Conservation (phyloP, 2,329 filamentous ascomycete genomes). For the Anisogramma anomala region DNA sequence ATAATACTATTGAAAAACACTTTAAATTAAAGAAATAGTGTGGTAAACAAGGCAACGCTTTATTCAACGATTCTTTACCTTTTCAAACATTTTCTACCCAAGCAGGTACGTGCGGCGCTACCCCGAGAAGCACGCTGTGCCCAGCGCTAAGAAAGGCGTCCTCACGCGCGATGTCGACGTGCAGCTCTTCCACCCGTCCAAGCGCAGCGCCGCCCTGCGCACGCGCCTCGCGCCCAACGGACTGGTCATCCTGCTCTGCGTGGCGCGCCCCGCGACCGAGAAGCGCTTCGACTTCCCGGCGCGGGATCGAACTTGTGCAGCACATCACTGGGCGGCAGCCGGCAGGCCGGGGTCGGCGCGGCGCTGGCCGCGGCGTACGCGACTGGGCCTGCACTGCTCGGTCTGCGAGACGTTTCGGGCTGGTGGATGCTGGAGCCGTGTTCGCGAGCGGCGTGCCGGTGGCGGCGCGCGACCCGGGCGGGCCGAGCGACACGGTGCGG, state of each 20-base stretch:
- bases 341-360: conserved; percentile 49
- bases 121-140: conserved; percentile 45
- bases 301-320: conserved; percentile 49
- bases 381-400: conserved; percentile 59
- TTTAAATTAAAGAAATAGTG: too few relatives aligned
- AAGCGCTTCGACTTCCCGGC: conserved; percentile 61
- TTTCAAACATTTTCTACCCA: conserved; percentile 60
- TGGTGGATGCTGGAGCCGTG: conserved; percentile 58
- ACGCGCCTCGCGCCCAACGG: conserved; percentile 45
- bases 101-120: conserved; percentile 52
- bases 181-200: conserved; percentile 44
- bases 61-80: too few relatives aligned
- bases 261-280: conserved; percentile 56
- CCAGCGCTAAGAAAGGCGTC: conserved; percentile 43
- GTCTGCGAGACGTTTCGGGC: conserved; percentile 61
- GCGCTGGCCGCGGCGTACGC: conserved; percentile 56
- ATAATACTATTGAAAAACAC: conserved; percentile 58
- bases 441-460: conserved; percentile 63
- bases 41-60: too few relatives aligned
- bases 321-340: conserved; percentile 58
- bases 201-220: conserved; percentile 40
- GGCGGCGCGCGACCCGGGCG: conserved; percentile 56
- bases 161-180: conserved; percentile 56
- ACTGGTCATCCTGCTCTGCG: conserved; percentile 54
- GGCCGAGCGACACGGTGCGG: conserved; percentile 54